Base-by-base conservation (phyloP, 1,139 yeast genomes). In the Pichia cactophila region DNA sequence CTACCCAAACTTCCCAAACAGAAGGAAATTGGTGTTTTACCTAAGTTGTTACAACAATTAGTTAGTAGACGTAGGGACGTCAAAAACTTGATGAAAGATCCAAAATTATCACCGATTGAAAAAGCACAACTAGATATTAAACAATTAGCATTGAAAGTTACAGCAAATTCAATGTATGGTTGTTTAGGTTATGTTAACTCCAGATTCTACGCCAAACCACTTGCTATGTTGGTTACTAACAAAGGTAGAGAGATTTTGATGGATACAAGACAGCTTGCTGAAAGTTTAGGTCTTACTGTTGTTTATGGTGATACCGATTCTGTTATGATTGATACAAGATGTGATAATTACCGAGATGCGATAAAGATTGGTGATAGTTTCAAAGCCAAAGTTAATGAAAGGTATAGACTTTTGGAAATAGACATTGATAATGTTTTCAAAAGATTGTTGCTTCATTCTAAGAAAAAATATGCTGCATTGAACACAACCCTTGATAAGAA, bases 301-400 rank as follows among this genome's bases (percentile, higher is more conserved):
- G 88, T 94, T 20, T 94, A 94, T 62, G 99, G 99, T 73, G 99
- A 94, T 71, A 94, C 99, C 0, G 99, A 94, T 72, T 94, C 98
- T 36, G 97, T 94, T 49, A 94, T 94, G 99, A 89, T 94, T 63
- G 95, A 92, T 66, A 89, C 97, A 1, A 90, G 90, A 42, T 84
- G 80, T 42, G 79, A 76, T 50, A 75, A 71, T 41, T 85, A 77
- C 61, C 68, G 70, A 35, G 96, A 86, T 43, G 96, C 98, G 0
- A 68, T 87, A 42, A 77, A 77, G 59, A 83, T 89, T 56, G 99
- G 97, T 43, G 82, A 83, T 46, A 84, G 83, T 49, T 90, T 94
- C 70, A 92, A 92, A 66, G 66, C 74, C 46, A 77, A 81, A 54
- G 97, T 94, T 49, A 94, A 94, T 66, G 95, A 89, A 61, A 77